Percentiles rank a stretch among this genome's conserved stretches.
These are phyloP conservation scores for Exophiala alcalophila DNA, from an alignment of 2,329 filamentous ascomycete species.

Conservation along the genomic window DNA sequence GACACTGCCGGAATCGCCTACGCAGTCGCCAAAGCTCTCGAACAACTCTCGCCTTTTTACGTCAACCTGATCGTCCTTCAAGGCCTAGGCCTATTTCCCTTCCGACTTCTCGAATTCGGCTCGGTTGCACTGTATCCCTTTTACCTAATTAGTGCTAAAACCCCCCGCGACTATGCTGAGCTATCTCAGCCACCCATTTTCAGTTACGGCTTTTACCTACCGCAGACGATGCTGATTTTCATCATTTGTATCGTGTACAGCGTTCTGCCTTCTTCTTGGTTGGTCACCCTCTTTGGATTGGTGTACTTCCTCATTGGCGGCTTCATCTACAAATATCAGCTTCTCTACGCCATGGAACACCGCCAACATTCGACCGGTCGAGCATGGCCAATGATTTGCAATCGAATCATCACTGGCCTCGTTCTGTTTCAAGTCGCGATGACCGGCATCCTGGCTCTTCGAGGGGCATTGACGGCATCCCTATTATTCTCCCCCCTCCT, in stretches of 20 bases:
- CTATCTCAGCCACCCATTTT: conserved; percentile 80
- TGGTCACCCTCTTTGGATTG: conserved; percentile 73
- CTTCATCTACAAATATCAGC: conserved; percentile 94
- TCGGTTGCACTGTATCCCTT: conserved; percentile 81
- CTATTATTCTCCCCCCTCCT: conserved; percentile 73
- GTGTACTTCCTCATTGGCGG: conserved; percentile 78
- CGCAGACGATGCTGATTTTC: conserved; percentile 86
- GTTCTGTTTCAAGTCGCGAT: conserved; percentile 89
- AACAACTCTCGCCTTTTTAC: conserved; percentile 77
- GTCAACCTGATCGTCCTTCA: conserved; percentile 92
- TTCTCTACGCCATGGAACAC: conserved; percentile 97
- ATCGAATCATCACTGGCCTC: conserved; percentile 80
- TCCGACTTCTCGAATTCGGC: conserved; percentile 86
- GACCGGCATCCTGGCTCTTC: conserved; percentile 76
- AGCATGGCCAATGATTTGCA: conserved; percentile 95
- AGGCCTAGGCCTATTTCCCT: conserved; percentile 87
- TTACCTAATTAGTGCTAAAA: conserved; percentile 72
- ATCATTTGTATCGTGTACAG: conserved; percentile 96
- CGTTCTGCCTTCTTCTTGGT: conserved; percentile 73
- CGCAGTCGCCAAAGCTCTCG: conserved; percentile 71
- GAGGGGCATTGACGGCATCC: conserved; percentile 69
- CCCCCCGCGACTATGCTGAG: conserved; percentile 83
- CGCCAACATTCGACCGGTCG: conserved; percentile 89
- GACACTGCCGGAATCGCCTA: conserved; percentile 77
- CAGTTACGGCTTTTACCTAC: conserved; percentile 93